These are phyloP conservation scores for Aspergillus novoparasiticus DNA, from an alignment of 2,329 filamentous ascomycete genomes.

Conservation along the genomic window DNA sequence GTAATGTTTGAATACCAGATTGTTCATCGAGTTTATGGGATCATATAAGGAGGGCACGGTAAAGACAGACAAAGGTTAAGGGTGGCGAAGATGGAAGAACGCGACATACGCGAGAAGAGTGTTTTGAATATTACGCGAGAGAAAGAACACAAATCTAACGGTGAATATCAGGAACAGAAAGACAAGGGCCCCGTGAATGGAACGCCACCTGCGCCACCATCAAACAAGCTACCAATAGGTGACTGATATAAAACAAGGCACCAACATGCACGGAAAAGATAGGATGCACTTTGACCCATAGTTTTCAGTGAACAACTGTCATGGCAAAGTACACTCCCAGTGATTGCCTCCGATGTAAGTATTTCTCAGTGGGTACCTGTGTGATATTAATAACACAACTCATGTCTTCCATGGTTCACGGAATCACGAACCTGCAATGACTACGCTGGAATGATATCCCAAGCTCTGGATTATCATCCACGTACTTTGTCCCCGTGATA, in stretches of 20 bases:
- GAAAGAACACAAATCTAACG: not conserved
- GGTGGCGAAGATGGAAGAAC: not conserved
- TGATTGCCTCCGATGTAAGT: not conserved
- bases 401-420: no score
- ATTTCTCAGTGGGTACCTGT: not conserved
- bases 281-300: not conserved
- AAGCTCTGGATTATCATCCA: slow-evolving; percentile 3
- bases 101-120: not conserved
- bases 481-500: slow-evolving; percentile 9
- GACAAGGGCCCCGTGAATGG: not conserved
- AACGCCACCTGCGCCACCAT: not conserved
- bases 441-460: slow-evolving; percentile 1
- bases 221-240: not conserved
- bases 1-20: not conserved
- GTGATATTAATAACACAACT: not conserved
- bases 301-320: not conserved
- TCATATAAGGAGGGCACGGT: not conserved
- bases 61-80: not conserved
- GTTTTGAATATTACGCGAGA: not conserved
- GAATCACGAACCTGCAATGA: slow-evolving; percentile 11
- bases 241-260: not conserved
- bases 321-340: not conserved
- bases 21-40: not conserved
- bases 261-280: not conserved
- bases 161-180: not conserved